Evolutionary conservation across 2,329 filamentous ascomycete genomes (phyloP).

Genomic region (Aspergillus candidus): DNA sequence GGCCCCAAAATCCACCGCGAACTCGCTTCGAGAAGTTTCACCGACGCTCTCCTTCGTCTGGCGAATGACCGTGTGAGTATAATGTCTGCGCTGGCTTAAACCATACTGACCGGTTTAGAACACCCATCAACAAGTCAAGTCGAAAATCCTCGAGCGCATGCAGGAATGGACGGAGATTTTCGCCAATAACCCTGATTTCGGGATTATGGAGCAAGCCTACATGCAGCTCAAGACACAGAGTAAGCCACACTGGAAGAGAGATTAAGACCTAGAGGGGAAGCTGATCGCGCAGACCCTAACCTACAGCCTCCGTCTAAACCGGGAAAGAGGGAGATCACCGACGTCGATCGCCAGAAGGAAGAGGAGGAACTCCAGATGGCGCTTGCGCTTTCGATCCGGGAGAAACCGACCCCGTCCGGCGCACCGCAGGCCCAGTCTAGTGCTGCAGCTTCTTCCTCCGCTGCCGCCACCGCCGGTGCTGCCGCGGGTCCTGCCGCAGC

Average conservation of each 20-base stretch:
- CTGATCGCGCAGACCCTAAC: conserved; percentile 66
- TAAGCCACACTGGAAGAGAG: conserved; percentile 27
- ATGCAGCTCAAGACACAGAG: conserved; percentile 71
- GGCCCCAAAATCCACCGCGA: conserved; percentile 81
- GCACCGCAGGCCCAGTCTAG: conserved; percentile 35
- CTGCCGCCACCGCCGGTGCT: conserved; percentile 29
- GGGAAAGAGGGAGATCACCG: conserved; percentile 84
- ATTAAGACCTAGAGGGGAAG: conserved; percentile 4
- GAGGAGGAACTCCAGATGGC: conserved; percentile 98
- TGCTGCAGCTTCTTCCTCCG: conserved; percentile 32
- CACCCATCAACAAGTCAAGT: conserved; percentile 92
- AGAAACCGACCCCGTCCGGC: conserved; percentile 52
- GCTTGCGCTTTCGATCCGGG: conserved; percentile 83
- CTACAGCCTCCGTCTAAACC: conserved; percentile 88
- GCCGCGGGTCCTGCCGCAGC: conserved; percentile 31
- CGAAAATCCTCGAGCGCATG: conserved; percentile 96
- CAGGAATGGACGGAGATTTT: conserved; percentile 96
- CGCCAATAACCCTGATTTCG: conserved; percentile 76
- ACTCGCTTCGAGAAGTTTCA: conserved; percentile 84
- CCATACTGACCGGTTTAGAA: conserved; percentile 46
- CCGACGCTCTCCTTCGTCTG: conserved; percentile 83
- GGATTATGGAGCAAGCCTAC: conserved; percentile 96
- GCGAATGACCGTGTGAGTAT: conserved; percentile 67
- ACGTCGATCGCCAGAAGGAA: conserved; percentile 85
- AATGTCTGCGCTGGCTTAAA: background rate